phyloP scores from a whole-genome alignment of 768 basidiomycete genomes.

The Saitozyma sp. region DNA sequence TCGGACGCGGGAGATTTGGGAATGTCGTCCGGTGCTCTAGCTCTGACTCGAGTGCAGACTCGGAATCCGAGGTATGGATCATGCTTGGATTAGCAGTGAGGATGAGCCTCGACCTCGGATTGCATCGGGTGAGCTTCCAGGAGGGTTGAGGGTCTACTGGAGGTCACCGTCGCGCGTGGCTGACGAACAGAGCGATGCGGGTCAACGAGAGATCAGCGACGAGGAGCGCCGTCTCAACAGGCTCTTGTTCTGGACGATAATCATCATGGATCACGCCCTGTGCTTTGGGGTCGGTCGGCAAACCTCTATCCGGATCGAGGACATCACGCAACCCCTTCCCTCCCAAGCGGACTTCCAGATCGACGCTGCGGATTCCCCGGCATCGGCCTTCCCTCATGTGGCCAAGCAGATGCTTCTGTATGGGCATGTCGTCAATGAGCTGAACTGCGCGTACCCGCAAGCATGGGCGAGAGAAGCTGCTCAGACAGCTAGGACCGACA shows the following conservation, averaged over 20 bases:
- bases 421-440: conserved; percentile 28
- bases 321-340: conserved; percentile 28
- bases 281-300: conserved; percentile 29
- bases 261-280: conserved; percentile 31
- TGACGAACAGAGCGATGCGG: conserved; percentile 12
- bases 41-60: conserved; percentile 18
- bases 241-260: conserved; percentile 33
- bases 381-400: conserved; percentile 26
- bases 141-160: no score
- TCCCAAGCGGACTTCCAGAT: conserved; percentile 21
- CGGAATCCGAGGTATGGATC: conserved; percentile 35
- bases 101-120: conserved; percentile 36
- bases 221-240: conserved; percentile 22
- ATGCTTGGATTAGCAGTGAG: conserved; percentile 30
- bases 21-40: conserved; percentile 5
- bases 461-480: background rate
- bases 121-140: conserved; percentile 17
- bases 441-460: conserved; percentile 11
- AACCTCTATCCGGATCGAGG: conserved; percentile 29
- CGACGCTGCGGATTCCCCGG: background rate
- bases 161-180: no score
- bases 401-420: conserved; percentile 30
- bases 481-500: background rate
- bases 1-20: conserved; percentile 9
- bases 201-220: conserved; percentile 12